Conservation (phyloP, 352 stramenopile species). For the Phytophthora fragariae region DNA sequence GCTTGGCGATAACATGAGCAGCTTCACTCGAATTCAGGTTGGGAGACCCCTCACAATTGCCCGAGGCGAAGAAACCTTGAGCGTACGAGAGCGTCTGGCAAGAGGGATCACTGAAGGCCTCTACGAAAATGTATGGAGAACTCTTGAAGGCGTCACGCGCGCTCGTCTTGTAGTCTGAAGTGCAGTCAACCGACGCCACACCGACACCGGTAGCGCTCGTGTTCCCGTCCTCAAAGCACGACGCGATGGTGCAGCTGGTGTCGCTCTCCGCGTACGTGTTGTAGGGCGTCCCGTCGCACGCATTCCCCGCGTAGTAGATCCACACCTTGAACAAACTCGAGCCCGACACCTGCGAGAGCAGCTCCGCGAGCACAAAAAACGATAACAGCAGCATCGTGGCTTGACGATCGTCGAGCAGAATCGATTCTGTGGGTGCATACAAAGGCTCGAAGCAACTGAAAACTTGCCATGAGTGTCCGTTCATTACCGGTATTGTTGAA, state of each 20-base stretch:
- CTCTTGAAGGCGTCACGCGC: conserved; percentile 18
- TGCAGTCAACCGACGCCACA: conserved; percentile 28
- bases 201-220: conserved; percentile 19
- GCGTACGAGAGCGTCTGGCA: conserved; percentile 28
- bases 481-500: neutral
- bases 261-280: conserved; percentile 23
- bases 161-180: conserved; percentile 33
- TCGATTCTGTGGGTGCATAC: neutral
- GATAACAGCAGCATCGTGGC: neutral
- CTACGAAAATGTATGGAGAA: conserved; percentile 33
- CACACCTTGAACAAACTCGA: conserved; percentile 30
- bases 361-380: neutral
- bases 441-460: neutral
- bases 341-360: neutral
- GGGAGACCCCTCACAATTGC: conserved; percentile 34
- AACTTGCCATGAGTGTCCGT: neutral
- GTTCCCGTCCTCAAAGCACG: conserved; percentile 21
- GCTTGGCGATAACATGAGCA: conserved; percentile 20
- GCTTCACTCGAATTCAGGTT: conserved; percentile 26
- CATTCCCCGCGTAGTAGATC: conserved; percentile 28
- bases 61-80: conserved; percentile 22
- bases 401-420: neutral
- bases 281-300: conserved; percentile 33
- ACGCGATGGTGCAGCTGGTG: conserved; percentile 5
- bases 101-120: conserved; percentile 14